A percentile compares a stretch with the other conserved stretches of the same genome.
Conservation (phyloP, 2,329 filamentous ascomycete species). For the Pestalotiopsis sp. region DNA sequence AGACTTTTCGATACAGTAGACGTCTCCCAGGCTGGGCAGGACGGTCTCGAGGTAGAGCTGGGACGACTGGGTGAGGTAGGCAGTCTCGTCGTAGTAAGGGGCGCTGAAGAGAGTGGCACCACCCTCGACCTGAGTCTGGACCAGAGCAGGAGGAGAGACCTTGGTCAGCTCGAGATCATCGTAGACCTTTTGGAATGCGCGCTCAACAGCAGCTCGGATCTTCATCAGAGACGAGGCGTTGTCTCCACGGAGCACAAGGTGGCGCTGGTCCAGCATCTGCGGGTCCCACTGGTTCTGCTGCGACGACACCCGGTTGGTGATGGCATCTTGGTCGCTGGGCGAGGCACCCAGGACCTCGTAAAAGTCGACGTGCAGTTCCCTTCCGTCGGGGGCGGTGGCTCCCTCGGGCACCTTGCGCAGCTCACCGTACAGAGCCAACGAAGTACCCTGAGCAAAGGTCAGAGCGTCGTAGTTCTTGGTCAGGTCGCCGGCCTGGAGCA, state of each 20-base stretch:
- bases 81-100: conserved; percentile 84
- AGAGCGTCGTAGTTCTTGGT: conserved; percentile 91
- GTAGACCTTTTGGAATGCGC: conserved; percentile 78
- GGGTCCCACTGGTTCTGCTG: conserved; percentile 57
- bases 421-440: conserved; percentile 80
- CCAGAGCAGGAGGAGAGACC: conserved; percentile 85
- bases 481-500: conserved; percentile 73
- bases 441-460: conserved; percentile 84
- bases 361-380: conserved; percentile 89
- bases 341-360: conserved; percentile 79
- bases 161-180: conserved; percentile 76
- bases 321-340: conserved; percentile 84
- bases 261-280: conserved; percentile 73
- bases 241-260: conserved; percentile 84
- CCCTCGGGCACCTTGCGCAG: conserved; percentile 78
- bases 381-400: conserved; percentile 76
- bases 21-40: conserved; percentile 85
- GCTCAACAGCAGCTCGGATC: conserved; percentile 78
- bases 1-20: conserved; percentile 97
- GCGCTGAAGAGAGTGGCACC: conserved; percentile 89
- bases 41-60: conserved; percentile 97
- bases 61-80: conserved; percentile 94
- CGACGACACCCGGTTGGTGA: conserved; percentile 71
- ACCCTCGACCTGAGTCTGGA: conserved; percentile 94
- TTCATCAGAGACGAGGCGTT: conserved; percentile 83